phyloP scores from a whole-genome alignment of 176 grass and related monocot genomes.

The Secale cereale region DNA sequence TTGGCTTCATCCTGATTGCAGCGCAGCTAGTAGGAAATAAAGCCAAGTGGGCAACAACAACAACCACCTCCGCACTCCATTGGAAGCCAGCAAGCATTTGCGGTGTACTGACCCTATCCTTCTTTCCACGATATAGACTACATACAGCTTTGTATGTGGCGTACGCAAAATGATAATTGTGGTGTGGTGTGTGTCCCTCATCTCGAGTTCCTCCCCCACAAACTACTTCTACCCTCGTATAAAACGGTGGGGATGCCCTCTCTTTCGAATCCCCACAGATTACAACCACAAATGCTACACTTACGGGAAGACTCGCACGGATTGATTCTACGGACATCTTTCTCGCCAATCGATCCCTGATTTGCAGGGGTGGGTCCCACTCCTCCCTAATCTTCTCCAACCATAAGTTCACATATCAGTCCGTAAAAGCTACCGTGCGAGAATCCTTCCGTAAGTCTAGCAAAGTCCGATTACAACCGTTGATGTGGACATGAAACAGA shows the following conservation, averaged over 20 bases:
- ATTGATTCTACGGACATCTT: no score
- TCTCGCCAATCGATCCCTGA: no score
- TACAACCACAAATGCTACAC: no score
- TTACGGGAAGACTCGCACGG: no score
- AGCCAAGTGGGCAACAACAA: constrained; percentile 34
- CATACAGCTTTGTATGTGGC: not conserved
- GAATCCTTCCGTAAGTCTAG: no score
- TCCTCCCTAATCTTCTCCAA: no score
- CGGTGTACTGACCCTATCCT: constrained; percentile 1
- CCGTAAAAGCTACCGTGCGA: no score
- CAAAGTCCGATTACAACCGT: not conserved
- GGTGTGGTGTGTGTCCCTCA: constrained; percentile 13
- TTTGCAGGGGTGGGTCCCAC: no score
- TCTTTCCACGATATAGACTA: constrained; percentile 13
- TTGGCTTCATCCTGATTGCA: constrained; percentile 8
- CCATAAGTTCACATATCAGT: no score
- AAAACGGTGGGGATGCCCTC: not conserved
- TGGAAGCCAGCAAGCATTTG: not conserved
- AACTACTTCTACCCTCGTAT: no score
- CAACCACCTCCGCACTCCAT: constrained; percentile 22
- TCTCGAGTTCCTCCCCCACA: not conserved
- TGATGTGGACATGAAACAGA: not conserved
- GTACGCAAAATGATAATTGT: not conserved
- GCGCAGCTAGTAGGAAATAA: not conserved
- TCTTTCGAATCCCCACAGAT: not conserved